Conservation (phyloP, 2,329 filamentous ascomycete species). For the Aspergillus sp. region DNA sequence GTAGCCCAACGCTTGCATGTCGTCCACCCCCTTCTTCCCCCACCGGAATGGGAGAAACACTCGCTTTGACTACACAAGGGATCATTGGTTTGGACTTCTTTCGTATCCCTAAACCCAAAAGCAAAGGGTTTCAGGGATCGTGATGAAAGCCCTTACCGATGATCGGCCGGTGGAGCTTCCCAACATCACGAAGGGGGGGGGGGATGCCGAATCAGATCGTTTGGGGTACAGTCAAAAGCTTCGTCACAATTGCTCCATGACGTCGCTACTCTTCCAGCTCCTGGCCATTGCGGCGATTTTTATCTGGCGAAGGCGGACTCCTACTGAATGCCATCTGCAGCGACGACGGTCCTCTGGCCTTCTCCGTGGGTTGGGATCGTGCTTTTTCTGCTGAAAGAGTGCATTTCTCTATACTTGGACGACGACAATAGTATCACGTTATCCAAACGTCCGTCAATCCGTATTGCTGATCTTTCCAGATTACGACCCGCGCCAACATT, state of each 20-base stretch:
- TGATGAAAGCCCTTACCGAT: too few relatives aligned
- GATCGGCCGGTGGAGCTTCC: neutral
- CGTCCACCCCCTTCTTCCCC: too few relatives aligned
- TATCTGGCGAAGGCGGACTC: conserved; percentile 48
- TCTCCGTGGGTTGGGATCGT: too few relatives aligned
- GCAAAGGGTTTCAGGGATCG: too few relatives aligned
- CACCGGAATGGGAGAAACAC: neutral
- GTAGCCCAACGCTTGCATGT: neutral
- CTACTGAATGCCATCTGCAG: too few relatives aligned
- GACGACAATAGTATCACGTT: conserved; percentile 51
- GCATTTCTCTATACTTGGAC: conserved; percentile 51
- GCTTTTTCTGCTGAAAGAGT: conserved; percentile 16
- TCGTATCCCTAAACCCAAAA: too few relatives aligned
- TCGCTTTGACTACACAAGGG: neutral
- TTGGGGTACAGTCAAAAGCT: conserved; percentile 61
- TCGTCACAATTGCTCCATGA: conserved; percentile 58
- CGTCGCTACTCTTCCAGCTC: conserved; percentile 61
- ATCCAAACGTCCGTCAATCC: conserved; percentile 53
- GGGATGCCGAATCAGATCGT: conserved; percentile 26
- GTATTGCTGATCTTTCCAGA: conserved; percentile 53
- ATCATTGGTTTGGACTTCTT: too few relatives aligned
- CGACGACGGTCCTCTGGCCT: too few relatives aligned
- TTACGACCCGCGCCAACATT: conserved; percentile 42
- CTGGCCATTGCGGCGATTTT: conserved; percentile 61
- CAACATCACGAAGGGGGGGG: conserved; percentile 26